These are phyloP conservation scores for Tetrapisispora arboricola DNA, from an alignment of 805 yeast genomes.

Conservation along the genomic window DNA sequence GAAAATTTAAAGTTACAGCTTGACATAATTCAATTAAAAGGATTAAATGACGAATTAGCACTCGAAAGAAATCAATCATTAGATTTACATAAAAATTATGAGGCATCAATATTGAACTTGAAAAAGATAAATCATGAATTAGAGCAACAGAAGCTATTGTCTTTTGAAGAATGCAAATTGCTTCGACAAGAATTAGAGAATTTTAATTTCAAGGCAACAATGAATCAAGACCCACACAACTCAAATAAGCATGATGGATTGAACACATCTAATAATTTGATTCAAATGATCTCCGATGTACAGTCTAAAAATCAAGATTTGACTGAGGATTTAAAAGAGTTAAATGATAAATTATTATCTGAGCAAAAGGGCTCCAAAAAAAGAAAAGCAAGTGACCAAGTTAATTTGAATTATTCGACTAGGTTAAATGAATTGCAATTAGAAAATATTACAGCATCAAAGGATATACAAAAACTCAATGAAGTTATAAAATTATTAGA, in stretches of 20 bases:
- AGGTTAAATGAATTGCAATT: conserved; percentile 30
- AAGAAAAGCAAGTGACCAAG: conserved; percentile 23
- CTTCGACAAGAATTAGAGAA: conserved; percentile 47
- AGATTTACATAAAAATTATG: conserved; percentile 22
- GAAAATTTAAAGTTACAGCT: conserved; percentile 22
- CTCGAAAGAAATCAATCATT: conserved; percentile 31
- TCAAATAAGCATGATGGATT: conserved; percentile 7
- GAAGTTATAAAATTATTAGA: conserved; percentile 30
- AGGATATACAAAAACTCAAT: conserved; percentile 31
- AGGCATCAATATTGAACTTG: conserved; percentile 20
- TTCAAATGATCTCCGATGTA: conserved; percentile 43
- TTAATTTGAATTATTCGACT: conserved; percentile 20
- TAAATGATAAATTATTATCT: conserved; percentile 21
- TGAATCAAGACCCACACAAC: not conserved
- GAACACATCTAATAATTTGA: conserved; percentile 4
- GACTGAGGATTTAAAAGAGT: conserved; percentile 30
- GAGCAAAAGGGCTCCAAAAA: conserved; percentile 13
- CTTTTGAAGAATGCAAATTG: conserved; percentile 49
- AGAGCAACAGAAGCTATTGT: conserved; percentile 42
- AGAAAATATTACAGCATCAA: conserved; percentile 32
- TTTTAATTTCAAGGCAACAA: conserved; percentile 10
- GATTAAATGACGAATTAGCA: conserved; percentile 28
- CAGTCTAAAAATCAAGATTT: conserved; percentile 40
- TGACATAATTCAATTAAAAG: conserved; percentile 19
- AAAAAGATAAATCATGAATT: conserved; percentile 33